Evolutionary conservation across 306 rosid species (phyloP).

Genomic region (Myrica gale): DNA sequence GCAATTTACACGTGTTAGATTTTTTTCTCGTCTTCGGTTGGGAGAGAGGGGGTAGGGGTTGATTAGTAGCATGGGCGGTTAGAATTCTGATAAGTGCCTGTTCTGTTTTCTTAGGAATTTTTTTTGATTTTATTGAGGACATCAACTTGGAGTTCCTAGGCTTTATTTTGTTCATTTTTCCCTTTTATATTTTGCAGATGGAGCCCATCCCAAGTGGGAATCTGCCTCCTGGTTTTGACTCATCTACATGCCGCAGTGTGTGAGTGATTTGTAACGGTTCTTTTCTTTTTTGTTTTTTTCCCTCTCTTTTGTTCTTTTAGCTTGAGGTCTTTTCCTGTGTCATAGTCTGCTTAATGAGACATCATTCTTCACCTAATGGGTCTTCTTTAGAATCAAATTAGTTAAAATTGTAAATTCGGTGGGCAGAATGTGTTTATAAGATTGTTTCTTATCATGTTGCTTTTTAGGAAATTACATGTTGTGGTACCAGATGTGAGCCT

Average conservation of each 20-base stretch:
- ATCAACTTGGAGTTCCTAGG: constrained; percentile 12
- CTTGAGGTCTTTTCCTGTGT: background rate
- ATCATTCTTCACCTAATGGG: background rate
- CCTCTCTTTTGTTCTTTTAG: constrained; percentile 4
- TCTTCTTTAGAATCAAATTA: background rate
- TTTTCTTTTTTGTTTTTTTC: background rate
- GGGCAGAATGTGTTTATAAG: constrained; percentile 12
- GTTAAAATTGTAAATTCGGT: background rate
- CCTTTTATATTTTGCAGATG: constrained; percentile 41
- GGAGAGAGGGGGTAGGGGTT: too few relatives aligned
- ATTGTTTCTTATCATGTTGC: constrained; percentile 8
- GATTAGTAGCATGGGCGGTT: background rate
- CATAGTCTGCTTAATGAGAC: background rate
- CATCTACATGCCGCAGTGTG: constrained; percentile 57
- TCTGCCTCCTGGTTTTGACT: constrained; percentile 65
- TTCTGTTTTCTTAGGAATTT: background rate
- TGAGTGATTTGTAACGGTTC: constrained; percentile 34
- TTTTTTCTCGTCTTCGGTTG: background rate
- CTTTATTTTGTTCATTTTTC: constrained; percentile 22
- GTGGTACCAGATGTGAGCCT: constrained; percentile 16
- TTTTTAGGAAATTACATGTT: constrained; percentile 16
- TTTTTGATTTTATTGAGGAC: constrained; percentile 8
- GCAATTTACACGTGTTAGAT: background rate
- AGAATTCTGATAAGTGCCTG: constrained; percentile 1
- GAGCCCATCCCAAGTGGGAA: constrained; percentile 65